Evolutionary conservation across 495 filamentous ascomycete species (phyloP).

Genomic region (Hyaloscypha variabilis): DNA sequence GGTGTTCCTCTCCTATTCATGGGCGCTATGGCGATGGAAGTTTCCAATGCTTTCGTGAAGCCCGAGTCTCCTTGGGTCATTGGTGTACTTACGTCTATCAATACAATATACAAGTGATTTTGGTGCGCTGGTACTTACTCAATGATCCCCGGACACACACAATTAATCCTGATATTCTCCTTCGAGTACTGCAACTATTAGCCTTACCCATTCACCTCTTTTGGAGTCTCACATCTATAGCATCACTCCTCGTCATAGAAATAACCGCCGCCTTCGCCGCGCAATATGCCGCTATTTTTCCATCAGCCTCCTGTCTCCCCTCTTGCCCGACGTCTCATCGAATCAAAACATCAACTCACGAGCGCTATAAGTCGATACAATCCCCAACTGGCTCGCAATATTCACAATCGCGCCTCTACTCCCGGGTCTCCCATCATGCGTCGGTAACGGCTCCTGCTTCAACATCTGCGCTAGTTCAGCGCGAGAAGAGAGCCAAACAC

Average conservation of each 20-base stretch:
- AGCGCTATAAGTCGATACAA: constrained; percentile 50
- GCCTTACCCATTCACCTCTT: not conserved
- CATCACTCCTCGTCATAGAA: constrained; percentile 40
- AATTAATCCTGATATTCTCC: constrained; percentile 54
- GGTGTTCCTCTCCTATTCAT: constrained; percentile 53
- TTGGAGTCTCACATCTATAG: constrained; percentile 27
- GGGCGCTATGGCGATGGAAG: constrained; percentile 46
- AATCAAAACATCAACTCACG: constrained; percentile 37
- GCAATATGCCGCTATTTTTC: constrained; percentile 45
- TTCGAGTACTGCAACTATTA: constrained; percentile 26
- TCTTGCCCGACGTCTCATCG: not conserved
- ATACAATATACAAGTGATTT: no score
- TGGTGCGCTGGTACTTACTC: constrained; percentile 29
- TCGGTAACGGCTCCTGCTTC: constrained; percentile 46
- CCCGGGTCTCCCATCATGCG: constrained; percentile 39
- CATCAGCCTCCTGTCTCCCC: not conserved
- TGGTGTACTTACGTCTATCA: constrained; percentile 37
- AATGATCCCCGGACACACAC: constrained; percentile 55
- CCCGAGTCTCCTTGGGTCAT: constrained; percentile 43
- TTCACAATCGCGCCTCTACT: constrained; percentile 53
- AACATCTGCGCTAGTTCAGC: constrained; percentile 52
- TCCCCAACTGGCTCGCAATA: constrained; percentile 56
- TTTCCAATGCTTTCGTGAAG: constrained; percentile 33
- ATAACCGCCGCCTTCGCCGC: constrained; percentile 50
- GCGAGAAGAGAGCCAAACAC: constrained; percentile 52